phyloP scores from a whole-genome alignment of 306 rosid genomes.

The Sesbania bispinosa region DNA sequence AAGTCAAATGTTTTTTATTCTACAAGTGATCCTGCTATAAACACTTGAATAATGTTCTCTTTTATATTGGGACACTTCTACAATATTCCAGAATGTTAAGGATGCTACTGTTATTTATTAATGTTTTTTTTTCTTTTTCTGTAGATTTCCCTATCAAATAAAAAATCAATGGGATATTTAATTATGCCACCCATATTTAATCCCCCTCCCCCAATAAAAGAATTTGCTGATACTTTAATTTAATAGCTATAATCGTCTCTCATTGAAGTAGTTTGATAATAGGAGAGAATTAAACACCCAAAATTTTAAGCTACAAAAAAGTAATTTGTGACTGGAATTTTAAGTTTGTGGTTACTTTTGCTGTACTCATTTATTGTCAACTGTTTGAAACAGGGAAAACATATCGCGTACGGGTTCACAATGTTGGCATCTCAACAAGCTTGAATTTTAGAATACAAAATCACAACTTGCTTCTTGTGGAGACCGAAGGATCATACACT shows the following conservation, averaged over 20 bases:
- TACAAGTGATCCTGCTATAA: too few species aligned
- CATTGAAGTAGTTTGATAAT: neutral
- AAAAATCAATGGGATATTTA: neutral
- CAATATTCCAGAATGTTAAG: too few species aligned
- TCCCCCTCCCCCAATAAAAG: neutral
- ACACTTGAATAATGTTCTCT: neutral
- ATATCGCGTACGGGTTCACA: constrained; percentile 71
- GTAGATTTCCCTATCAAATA: neutral
- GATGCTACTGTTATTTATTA: too few species aligned
- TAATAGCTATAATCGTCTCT: neutral
- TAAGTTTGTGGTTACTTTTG: neutral
- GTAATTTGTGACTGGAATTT: neutral
- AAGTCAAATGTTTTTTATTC: too few species aligned
- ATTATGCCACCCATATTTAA: neutral
- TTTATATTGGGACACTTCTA: too few species aligned
- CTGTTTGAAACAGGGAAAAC: constrained; percentile 61
- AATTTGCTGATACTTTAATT: neutral
- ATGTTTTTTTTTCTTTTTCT: too few species aligned
- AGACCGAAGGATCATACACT: constrained; percentile 85
- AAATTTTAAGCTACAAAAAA: neutral
- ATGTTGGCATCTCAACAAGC: constrained; percentile 82
- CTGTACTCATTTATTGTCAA: neutral
- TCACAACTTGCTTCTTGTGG: constrained; percentile 75
- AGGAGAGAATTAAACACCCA: neutral
- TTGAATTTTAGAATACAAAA: constrained; percentile 77